Evolutionary conservation across 176 grass and related monocot genomes (phyloP).

Genomic region (Canna indica): DNA sequence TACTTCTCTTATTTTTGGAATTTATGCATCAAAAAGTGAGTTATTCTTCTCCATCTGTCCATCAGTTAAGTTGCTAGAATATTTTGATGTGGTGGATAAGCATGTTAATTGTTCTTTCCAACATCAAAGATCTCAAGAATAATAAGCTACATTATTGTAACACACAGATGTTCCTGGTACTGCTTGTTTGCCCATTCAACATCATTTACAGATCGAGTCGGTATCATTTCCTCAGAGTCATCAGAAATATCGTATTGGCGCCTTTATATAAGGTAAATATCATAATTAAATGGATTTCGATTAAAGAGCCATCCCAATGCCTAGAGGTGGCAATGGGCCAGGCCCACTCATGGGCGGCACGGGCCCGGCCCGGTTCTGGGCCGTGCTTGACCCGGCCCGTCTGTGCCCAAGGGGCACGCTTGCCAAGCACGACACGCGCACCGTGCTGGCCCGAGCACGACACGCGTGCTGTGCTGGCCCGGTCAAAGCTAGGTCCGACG

Average conservation of each 20-base stretch:
- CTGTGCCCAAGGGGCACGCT: too few species aligned
- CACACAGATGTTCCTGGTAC: slow-evolving; percentile 57
- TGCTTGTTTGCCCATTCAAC: slow-evolving; percentile 84
- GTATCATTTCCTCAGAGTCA: slow-evolving; percentile 61
- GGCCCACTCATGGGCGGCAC: too few species aligned
- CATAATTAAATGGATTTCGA: too few species aligned
- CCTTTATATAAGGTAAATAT: slow-evolving; percentile 89
- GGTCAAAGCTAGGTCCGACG: too few species aligned
- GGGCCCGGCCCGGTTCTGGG: too few species aligned
- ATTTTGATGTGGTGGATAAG: not conserved
- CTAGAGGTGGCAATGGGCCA: too few species aligned
- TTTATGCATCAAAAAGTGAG: not conserved
- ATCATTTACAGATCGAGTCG: slow-evolving; percentile 65
- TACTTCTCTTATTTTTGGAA: too few species aligned
- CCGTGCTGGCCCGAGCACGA: too few species aligned
- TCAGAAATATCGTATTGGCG: slow-evolving; percentile 86
- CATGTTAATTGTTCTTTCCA: not conserved
- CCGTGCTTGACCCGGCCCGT: too few species aligned
- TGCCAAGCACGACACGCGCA: too few species aligned
- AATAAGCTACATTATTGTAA: slow-evolving; percentile 22
- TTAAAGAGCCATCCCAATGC: too few species aligned
- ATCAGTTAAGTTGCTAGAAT: slow-evolving; percentile 5
- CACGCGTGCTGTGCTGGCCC: too few species aligned
- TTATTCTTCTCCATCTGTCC: not conserved
- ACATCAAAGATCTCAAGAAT: slow-evolving; percentile 20